phyloP scores from a whole-genome alignment of 176 grass and related monocot species.

The Triticum monococcum region DNA sequence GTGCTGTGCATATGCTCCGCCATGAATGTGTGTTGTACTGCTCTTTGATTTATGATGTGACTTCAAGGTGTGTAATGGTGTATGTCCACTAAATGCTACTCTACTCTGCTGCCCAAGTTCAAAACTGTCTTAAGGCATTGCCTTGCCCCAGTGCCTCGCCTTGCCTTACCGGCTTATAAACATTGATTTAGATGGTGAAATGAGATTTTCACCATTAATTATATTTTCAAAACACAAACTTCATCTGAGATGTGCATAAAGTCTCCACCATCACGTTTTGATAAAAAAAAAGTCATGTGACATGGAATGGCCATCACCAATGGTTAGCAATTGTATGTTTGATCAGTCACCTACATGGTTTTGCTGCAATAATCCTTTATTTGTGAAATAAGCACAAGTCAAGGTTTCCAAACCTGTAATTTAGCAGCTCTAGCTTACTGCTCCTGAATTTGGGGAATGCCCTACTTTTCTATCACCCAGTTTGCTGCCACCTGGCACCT shows the following conservation, averaged over 20 bases:
- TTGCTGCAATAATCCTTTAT: no score
- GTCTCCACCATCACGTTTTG: neutral
- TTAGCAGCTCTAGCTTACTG: no score
- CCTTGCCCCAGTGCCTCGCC: no score
- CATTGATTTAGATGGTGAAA: neutral
- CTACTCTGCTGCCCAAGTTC: neutral
- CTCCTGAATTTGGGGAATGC: no score
- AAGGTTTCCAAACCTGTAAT: no score
- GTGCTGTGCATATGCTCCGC: neutral
- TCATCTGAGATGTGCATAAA: neutral
- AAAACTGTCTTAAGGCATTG: neutral
- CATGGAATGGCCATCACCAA: neutral
- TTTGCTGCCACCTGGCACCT: neutral
- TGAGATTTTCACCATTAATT: neutral
- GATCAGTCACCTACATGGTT: no score
- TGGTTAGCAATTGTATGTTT: neutral
- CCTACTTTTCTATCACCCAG: neutral
- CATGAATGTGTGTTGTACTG: neutral
- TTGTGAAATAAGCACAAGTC: no score
- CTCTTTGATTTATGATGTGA: neutral
- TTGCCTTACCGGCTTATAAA: neutral
- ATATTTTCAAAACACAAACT: neutral
- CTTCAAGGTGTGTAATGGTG: neutral
- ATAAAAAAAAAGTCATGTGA: neutral
- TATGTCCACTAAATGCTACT: neutral